phyloP scores from a whole-genome alignment of 768 basidiomycete species.

The Mycena pura region DNA sequence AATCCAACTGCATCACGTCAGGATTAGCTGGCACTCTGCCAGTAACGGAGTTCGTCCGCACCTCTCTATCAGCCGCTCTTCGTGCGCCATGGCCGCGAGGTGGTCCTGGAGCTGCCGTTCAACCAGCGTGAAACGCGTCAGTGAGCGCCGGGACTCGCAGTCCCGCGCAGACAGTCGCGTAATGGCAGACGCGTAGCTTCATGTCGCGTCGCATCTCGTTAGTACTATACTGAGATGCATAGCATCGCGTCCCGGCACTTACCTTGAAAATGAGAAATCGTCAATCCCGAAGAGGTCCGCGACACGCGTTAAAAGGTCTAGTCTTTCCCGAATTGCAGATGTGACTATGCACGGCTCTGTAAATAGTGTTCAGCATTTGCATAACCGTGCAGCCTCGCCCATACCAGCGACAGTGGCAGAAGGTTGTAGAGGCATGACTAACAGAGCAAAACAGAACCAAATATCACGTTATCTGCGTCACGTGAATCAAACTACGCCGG shows the following conservation, averaged over 20 bases:
- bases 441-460: no score
- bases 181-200: slow-evolving; percentile 45
- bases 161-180: slow-evolving; percentile 39
- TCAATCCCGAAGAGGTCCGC: slow-evolving; percentile 41
- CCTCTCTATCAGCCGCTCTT: slow-evolving; percentile 46
- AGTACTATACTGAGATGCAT: no score
- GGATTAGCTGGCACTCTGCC: not conserved
- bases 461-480: no score
- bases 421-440: no score
- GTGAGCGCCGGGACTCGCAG: slow-evolving; percentile 38
- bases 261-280: slow-evolving; percentile 46
- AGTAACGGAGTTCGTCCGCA: slow-evolving; percentile 33
- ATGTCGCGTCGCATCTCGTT: not conserved
- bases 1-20: slow-evolving; percentile 45
- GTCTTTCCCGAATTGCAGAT: slow-evolving; percentile 21
- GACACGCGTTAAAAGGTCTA: slow-evolving; percentile 35
- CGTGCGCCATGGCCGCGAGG: slow-evolving; percentile 41
- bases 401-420: no score
- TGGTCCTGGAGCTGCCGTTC: slow-evolving; percentile 47
- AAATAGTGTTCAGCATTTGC: no score
- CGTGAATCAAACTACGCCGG: no score
- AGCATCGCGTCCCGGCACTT: no score
- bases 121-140: slow-evolving; percentile 40
- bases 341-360: no score
- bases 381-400: no score